Percentiles rank a stretch among this genome's conserved stretches.
phyloP scores from a whole-genome alignment of 2,329 filamentous ascomycete species.

The Cyphellophora europaea region DNA sequence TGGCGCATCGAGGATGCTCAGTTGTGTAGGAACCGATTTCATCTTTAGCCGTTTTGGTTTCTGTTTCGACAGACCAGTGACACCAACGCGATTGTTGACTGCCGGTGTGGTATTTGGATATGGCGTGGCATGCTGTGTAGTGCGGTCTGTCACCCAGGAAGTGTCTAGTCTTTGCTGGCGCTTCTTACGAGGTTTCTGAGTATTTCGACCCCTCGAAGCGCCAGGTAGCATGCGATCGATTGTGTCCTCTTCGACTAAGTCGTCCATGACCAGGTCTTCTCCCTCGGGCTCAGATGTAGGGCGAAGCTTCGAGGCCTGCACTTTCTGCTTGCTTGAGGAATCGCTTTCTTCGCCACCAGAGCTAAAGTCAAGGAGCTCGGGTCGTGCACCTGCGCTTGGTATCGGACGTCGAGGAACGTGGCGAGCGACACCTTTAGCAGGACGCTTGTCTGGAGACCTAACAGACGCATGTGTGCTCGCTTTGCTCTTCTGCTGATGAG shows the following conservation, averaged over 20 bases:
- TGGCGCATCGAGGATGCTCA: conserved; percentile 16
- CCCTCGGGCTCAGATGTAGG: neutral
- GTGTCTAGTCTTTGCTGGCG: conserved; percentile 8
- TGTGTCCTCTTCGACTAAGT: conserved; percentile 20
- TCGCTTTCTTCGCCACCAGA: conserved; percentile 4
- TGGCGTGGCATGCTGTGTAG: no score
- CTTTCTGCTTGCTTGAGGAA: conserved; percentile 3
- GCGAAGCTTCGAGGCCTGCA: neutral
- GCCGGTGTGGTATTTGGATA: neutral
- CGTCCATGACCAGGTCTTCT: conserved; percentile 9
- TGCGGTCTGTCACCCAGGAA: no score
- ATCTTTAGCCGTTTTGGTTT: no score
- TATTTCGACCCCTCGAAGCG: conserved; percentile 7
- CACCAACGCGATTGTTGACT: neutral
- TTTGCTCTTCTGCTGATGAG: conserved; percentile 8
- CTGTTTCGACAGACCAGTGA: no score
- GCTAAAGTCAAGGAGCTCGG: neutral
- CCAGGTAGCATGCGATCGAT: conserved; percentile 21
- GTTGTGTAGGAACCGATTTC: conserved; percentile 1
- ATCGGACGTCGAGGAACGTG: conserved; percentile 2
- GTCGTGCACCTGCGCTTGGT: neutral
- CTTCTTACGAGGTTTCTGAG: conserved; percentile 1
- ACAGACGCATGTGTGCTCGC: conserved; percentile 4
- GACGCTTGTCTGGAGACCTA: conserved; percentile 7
- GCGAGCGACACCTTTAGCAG: conserved; percentile 14